Base-by-base conservation (phyloP, 75 land plant species). In the Pinus tabuliformis region DNA sequence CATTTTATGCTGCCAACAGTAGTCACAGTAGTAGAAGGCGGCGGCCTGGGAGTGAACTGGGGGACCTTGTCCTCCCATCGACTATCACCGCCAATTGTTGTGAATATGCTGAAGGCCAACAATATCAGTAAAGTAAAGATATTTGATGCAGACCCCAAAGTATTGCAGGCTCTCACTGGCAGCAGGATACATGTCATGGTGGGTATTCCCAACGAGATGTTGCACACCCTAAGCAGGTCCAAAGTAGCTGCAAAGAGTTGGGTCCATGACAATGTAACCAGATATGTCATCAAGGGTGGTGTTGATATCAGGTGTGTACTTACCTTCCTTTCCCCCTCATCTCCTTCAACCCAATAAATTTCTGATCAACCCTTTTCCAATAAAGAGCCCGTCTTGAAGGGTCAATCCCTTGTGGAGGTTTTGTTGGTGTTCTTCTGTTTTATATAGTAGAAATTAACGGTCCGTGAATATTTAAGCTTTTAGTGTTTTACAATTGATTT, bases 181-280 rank as follows among this genome's bases (percentile, higher is more conserved):
- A 78, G 93, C 56, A 83, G 81, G 58, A 80, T 94, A 3, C 75
- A 62, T 17, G 91, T 89, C 70, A 85, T 84, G 54, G 76, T 96
- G 2, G 97, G 89, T 77, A 77, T 92, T 20, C 90, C 91, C 8
- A 87, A 94, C 62, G 81, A 80, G 59, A 70, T 82, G 87, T 85
- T 96, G 73, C 73, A 62, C 15, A 57, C 28, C 6, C 65, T 96
- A 0, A 91, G 85, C 78, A 75, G 77, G 4, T 87, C 88, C 62
- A 58, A 68, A 26, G 82, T 83, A 58, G 87, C 90, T 28, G 93
- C 95, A 3, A 81, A 77, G n/a, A 62, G 75, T 20, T 96, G 99
- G 99, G 87, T 96, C 49, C 88, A 87, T 28, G 87, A 89, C 60
- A 94, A 96, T 70, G 90, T 94, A 78, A 90, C 90, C 33, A 80